Conservation (phyloP, 345 rosid genomes). For the Citrus sp. region DNA sequence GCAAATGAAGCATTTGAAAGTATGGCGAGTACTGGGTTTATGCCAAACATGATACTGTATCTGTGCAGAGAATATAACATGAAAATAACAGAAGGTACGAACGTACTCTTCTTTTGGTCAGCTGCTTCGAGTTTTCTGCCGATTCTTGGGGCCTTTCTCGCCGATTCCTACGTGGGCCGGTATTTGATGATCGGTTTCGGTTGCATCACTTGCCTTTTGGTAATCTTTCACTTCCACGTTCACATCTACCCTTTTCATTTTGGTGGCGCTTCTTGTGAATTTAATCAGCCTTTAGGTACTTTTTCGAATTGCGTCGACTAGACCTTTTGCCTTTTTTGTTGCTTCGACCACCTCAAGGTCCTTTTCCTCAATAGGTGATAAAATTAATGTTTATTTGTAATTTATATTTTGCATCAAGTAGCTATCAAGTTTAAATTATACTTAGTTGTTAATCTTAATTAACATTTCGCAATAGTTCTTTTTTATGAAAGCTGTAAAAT, state of each 20-base stretch:
- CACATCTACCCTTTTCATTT: not conserved
- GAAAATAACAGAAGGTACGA: slow-evolving; percentile 41
- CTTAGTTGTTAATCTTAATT: not conserved
- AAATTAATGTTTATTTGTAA: not conserved
- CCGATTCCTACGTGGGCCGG: slow-evolving; percentile 68
- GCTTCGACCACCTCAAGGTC: not conserved
- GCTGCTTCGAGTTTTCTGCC: slow-evolving; percentile 57
- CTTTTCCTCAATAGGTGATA: not conserved
- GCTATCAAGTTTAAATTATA: not conserved
- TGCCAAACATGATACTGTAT: slow-evolving; percentile 62
- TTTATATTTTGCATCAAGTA: not conserved
- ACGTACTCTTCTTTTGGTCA: slow-evolving; percentile 50
- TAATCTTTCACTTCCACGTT: not conserved
- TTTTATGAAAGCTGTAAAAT: not conserved
- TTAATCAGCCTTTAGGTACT: too few relatives aligned
- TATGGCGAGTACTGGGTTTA: slow-evolving; percentile 49
- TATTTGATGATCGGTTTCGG: slow-evolving; percentile 51
- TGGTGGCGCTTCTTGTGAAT: too few relatives aligned
- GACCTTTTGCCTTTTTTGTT: not conserved
- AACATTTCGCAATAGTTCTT: too few relatives aligned
- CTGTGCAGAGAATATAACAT: slow-evolving; percentile 47
- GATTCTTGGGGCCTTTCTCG: slow-evolving; percentile 51
- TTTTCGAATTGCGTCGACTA: too few relatives aligned
- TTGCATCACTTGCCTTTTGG: slow-evolving; percentile 46
- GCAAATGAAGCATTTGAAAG: slow-evolving; percentile 68